Evolutionary conservation across 2,329 filamentous ascomycete genomes (phyloP), one percentile per base, ranked within the genome.

Genomic region (Neofusicoccum laricinum): DNA sequence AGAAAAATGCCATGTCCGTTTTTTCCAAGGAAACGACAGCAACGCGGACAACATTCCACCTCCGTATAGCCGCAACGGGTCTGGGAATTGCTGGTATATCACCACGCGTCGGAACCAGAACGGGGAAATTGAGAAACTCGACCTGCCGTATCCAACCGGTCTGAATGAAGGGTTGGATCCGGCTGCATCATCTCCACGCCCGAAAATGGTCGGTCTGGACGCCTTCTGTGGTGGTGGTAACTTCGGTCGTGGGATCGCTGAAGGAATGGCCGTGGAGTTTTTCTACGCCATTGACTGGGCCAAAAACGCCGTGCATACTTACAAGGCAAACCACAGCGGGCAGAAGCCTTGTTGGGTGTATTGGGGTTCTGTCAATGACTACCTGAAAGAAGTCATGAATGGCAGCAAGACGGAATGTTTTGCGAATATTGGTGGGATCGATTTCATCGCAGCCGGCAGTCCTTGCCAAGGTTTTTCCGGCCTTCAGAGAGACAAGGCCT

Each of bases 221-320:
- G 78, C 95, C 0, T 96, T 92, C 70, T 92, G 89, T 68, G 92
- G 92, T 0, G 88, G 89, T 17, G 91, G 92, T 0, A 92, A 89
- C 61, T 87, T 95, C 59, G 91, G 91, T 4, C 83, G 90, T 34
- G 91, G 91, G 0, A 79, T 96, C 0, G 90, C 93, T 73, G 90
- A 93, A 61, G 86, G 86, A 0, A 86, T 87, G 0, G 86, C 81
- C 0, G 81, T 93, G 0, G 73, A 86, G 30, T 90, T 90, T 73
- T 79, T 81, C 2, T 90, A 86, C 80, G 86, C 86, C 0, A 88
- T 93, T 30, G 92, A 96, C 70, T 85, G 86, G 65, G 85, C 84
- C 64, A 68, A 77, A 0, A 76, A 80, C 4, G 90, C 91, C 0
- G 83, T 93, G 0, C 88, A 92, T 59, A 91, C 89, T 0, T 91